Percentiles rank a stretch among this genome's conserved stretches.
These are phyloP conservation scores for Calonectria pauciramosa DNA, from an alignment of 2,329 filamentous ascomycete genomes.

Conservation along the genomic window DNA sequence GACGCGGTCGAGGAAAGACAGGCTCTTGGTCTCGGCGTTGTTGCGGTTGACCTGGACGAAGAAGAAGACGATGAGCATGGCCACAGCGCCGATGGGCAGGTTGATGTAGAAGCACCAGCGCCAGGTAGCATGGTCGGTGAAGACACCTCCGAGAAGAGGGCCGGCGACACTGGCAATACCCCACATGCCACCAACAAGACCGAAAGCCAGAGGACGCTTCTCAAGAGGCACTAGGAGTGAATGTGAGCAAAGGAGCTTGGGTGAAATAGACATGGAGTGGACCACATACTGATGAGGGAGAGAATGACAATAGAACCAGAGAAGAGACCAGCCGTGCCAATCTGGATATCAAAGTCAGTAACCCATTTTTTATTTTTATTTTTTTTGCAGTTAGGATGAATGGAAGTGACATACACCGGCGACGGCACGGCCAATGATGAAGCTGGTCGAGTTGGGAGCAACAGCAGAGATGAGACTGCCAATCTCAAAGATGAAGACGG, in stretches of 20 bases:
- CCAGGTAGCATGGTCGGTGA: slow-evolving; percentile 65
- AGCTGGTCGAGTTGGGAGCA: slow-evolving; percentile 60
- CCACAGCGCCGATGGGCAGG: slow-evolving; percentile 61
- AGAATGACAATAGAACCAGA: slow-evolving; percentile 65
- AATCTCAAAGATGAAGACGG: slow-evolving; percentile 59
- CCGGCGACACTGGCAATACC: slow-evolving; percentile 67
- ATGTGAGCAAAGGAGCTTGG: slow-evolving; percentile 18
- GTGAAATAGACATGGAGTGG: neutral
- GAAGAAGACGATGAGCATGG: slow-evolving; percentile 63
- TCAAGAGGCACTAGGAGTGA: slow-evolving; percentile 60
- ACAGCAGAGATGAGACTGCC: slow-evolving; percentile 61
- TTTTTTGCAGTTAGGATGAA: too few species aligned
- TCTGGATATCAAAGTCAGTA: slow-evolving; percentile 40
- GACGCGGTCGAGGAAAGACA: slow-evolving; percentile 54
- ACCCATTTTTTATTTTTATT: neutral
- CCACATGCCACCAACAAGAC: slow-evolving; percentile 68
- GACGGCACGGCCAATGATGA: slow-evolving; percentile 67
- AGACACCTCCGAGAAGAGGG: slow-evolving; percentile 64
- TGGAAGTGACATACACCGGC: slow-evolving; percentile 54
- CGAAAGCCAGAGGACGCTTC: slow-evolving; percentile 67
- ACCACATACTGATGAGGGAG: slow-evolving; percentile 53
- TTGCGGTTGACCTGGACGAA: slow-evolving; percentile 59
- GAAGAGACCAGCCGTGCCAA: slow-evolving; percentile 66
- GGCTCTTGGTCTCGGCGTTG: slow-evolving; percentile 48
- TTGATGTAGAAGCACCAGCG: slow-evolving; percentile 67